Evolutionary conservation across 1,284 basidiomycete genomes (phyloP).

Genomic region (Vanrija humicola): DNA sequence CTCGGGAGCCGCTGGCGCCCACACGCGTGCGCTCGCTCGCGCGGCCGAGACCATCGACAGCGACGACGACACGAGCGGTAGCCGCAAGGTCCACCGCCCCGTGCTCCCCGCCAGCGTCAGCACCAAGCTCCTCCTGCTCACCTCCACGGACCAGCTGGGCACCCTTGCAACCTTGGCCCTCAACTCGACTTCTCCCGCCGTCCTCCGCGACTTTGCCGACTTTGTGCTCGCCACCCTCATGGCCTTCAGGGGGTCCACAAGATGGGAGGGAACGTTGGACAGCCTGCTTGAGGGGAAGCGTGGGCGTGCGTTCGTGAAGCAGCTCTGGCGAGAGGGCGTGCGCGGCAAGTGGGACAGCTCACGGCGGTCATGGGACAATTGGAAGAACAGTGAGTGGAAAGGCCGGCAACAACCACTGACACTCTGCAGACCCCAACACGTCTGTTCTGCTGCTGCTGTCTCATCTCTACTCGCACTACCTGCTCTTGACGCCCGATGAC

Average conservation of each 20-base stretch:
- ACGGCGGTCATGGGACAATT: slow-evolving; percentile 52
- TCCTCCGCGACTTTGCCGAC: slow-evolving; percentile 27
- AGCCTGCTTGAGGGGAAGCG: slow-evolving; percentile 41
- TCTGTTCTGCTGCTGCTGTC: slow-evolving; percentile 72
- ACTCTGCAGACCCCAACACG: slow-evolving; percentile 50
- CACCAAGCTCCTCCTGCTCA: slow-evolving; percentile 33
- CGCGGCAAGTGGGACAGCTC: slow-evolving; percentile 53
- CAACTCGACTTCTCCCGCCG: slow-evolving; percentile 4
- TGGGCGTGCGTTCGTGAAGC: slow-evolving; percentile 57
- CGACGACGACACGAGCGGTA: slow-evolving; percentile 18
- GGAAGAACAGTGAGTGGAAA: slow-evolving; percentile 44
- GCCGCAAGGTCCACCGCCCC: slow-evolving; percentile 3
- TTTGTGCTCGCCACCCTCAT: slow-evolving; percentile 46
- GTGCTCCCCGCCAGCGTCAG: slow-evolving; percentile 26
- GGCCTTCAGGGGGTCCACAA: slow-evolving; percentile 56
- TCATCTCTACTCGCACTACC: slow-evolving; percentile 77
- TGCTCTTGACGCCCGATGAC: slow-evolving; percentile 92
- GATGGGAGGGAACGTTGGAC: slow-evolving; percentile 54
- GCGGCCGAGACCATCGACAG: slow-evolving; percentile 11
- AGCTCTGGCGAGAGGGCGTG: slow-evolving; percentile 69
- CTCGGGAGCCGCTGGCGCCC: not conserved
- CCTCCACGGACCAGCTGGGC: slow-evolving; percentile 31
- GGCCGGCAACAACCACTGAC: slow-evolving; percentile 18
- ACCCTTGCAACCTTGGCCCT: slow-evolving; percentile 2
- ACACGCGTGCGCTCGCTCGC: not conserved